phyloP scores from a whole-genome alignment of 192 early-diverging fungal genomes.

The Mortierella claussenii region DNA sequence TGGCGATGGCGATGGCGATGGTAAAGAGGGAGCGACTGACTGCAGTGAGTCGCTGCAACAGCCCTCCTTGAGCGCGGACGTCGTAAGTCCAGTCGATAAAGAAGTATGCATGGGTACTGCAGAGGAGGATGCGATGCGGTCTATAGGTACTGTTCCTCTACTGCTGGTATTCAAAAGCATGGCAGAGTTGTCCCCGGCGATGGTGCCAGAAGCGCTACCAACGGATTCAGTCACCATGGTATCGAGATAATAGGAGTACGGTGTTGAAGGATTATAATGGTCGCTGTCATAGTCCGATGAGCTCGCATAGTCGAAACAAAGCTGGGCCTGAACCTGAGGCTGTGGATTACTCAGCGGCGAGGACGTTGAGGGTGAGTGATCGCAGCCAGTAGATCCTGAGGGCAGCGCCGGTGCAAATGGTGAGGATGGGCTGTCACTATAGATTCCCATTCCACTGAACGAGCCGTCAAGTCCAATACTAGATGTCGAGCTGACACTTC shows the following conservation, averaged over 20 bases:
- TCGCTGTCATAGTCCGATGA: slow-evolving; percentile 41
- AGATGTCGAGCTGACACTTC: slow-evolving; percentile 16
- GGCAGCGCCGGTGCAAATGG: background rate
- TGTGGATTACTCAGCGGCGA: background rate
- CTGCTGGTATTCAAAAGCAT: background rate
- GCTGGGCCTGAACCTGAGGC: slow-evolving; percentile 6
- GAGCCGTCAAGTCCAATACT: slow-evolving; percentile 11
- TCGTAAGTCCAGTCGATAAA: too few relatives aligned
- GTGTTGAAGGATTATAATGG: slow-evolving; percentile 14
- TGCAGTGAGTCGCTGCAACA: background rate
- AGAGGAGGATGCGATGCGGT: background rate
- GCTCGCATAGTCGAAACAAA: slow-evolving; percentile 41
- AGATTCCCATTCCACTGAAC: slow-evolving; percentile 13
- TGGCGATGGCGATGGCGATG: slow-evolving; percentile 1
- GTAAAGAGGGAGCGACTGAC: background rate
- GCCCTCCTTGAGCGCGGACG: too few relatives aligned
- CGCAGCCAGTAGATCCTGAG: slow-evolving; percentile 3
- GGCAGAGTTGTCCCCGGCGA: slow-evolving; percentile 1
- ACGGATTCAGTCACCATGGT: slow-evolving; percentile 10
- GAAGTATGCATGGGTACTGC: background rate
- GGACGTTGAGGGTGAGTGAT: slow-evolving; percentile 1
- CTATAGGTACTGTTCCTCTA: background rate
- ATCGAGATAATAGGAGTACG: slow-evolving; percentile 11
- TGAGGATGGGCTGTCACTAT: background rate
- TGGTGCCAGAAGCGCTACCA: slow-evolving; percentile 15